Evolutionary conservation across 73 alveolate genomes (phyloP), one percentile per base, ranked within the genome.

Genomic region (Paramecium sexaurelia): DNA sequence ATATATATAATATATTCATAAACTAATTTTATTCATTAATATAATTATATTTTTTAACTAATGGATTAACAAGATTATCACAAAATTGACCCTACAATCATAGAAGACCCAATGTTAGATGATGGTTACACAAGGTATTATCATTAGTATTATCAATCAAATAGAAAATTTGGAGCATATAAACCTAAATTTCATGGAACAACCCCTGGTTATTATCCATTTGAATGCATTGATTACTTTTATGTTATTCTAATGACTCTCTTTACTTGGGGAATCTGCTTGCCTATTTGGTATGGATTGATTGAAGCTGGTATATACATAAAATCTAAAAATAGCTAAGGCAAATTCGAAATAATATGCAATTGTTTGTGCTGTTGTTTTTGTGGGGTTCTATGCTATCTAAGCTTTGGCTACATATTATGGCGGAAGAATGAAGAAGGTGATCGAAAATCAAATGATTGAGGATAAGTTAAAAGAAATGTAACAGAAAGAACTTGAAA

Each of bases 261-360:
- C 10, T 78, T 78, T 29, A 78, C 90, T 7, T 78, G 90, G 90
- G 90, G 90, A 10, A 40, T 78, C 0, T 78, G 90, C 22, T 22
- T 78, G n/a, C 90, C 90, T 17, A 78, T 78, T 10, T 78, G 90
- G 90, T 78, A 78, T 78, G 90, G 90, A 73, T 35, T 32, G 9
- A 29, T 73, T 19, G 87, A 73, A 36, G 87, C 61, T 29, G 87
- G 87, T 73, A 73, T 8, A 11, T 37, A 78, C 43, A 3, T 22
- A 19, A 41, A 9, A 17, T 43, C 55, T 40, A 78, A 36, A 39
- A 24, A 20, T 45, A 71, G 90, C 90, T 78, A 39, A 45, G 75
- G 68, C 75, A 20, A 78, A 78, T 43, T 78, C 90, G 13, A 41
- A 41, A 33, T 78, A 78, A 78, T 78, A 41, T 40, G 68, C 75